Base-by-base conservation (phyloP, 2,329 filamentous ascomycete genomes). In the Dactylellina drechsleri region DNA sequence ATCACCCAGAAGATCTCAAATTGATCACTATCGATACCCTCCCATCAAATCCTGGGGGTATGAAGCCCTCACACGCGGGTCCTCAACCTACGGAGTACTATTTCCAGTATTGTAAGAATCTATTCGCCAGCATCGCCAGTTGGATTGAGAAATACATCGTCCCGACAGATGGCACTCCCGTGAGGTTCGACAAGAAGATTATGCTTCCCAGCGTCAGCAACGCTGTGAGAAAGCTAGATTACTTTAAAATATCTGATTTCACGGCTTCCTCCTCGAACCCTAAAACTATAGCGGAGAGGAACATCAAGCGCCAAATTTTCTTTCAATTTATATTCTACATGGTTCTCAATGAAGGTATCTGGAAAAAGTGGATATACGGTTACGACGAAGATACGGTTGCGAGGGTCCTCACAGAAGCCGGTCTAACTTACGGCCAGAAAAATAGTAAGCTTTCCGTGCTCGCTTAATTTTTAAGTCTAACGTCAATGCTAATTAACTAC, bases 271-370 rank as follows among this genome's bases (percentile, higher is more conserved):
- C 57, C 8, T 18, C n/a, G 31, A 40, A 43, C 23, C 20, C 5
- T 41, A 43, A 12, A 18, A 50, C 20, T 23, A 45, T 2, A 20
- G 18, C 12, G 10, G 53, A 43, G 20, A 54, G 56, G 31, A 50
- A 6, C 10, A 41, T 41, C 23, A 74, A 66, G 18, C 71, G 64
- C 7, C 64, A 60, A 15, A 56, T 65, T n/a, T 75, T 68, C 64
- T 75, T 75, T 53, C 64, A 68, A 36, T 75, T 68, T 52, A 53
- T 75, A 2, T 68, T 75, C 58, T 68, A 75, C 20, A 57, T 54
- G 28, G 47, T 75, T 12, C 18, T 75, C 7, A 64, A 75, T 13
- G 40, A 68, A 6, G 26, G 50, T 20, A 75, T 75, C 45, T 75
- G 71, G 71, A 53, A 47, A 10, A 53, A 65, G 13, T 75, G 71